Base-by-base conservation (phyloP, 306 rosid species). In the Castanea crenata region DNA sequence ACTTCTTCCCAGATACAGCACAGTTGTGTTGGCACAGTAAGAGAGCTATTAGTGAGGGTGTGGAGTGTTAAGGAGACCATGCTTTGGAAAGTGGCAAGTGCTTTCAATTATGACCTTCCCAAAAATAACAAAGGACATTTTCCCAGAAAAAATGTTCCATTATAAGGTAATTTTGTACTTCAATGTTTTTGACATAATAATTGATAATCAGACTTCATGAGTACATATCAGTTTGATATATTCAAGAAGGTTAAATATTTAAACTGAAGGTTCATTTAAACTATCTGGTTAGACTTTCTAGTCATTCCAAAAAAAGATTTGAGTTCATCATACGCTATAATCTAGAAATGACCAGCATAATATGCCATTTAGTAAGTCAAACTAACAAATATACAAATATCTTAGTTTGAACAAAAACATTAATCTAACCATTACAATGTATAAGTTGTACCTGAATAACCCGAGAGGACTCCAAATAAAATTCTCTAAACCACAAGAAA, bases 401-500 rank as follows among this genome's bases (percentile, higher is more conserved):
- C 44, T 51, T 32, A 76, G 32, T 38, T 54, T 57, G 49, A 34
- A 27, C 31, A 27, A 55, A 54, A 54, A n/a, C 18, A 46, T 7
- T 27, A 35, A 44, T 57, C 44, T 31, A 46, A 41, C 27, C 31
- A 38, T 59, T 18, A 25, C 7, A n/a, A 64, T 49, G 74, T 29
- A 62, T 69, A 79, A 61, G 34, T 44, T 78, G 31, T 91, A 94
- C 99, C 97, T 94, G 99, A 83, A 94, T 94, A 88, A 94, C 99
- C 83, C 99, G 97, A 44, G 99, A 94, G 65, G 99, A 91, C 88
- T 94, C 99, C 71, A 94, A 79, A 85, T 92, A 94, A 80, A 94
- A 94, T 84, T 94, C 99, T 88, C 97, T 91, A 77, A 91, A 94
- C 99, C 99, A 94, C 79, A 94, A 88, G 95, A 92, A 94, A 87